These are phyloP conservation scores for Aspergillus puulaauensis DNA, from an alignment of 2,329 filamentous ascomycete genomes.

Conservation along the genomic window DNA sequence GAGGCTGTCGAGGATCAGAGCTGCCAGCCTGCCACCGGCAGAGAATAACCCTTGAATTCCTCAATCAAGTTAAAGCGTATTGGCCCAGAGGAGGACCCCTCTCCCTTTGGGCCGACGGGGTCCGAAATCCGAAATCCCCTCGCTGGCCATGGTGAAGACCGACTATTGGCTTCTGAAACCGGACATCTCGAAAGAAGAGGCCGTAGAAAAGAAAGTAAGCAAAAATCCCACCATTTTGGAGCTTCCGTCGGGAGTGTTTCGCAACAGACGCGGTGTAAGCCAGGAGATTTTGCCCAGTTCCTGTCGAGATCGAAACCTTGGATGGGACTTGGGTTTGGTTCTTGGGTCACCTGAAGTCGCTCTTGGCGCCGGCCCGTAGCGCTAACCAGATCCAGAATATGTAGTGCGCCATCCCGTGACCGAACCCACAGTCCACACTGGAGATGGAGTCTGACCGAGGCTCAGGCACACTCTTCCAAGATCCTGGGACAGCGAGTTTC, in stretches of 20 bases:
- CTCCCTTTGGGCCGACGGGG: slow-evolving; percentile 9
- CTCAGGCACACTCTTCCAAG: not conserved
- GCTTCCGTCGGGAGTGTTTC: slow-evolving; percentile 4
- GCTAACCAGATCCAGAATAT: slow-evolving; percentile 21
- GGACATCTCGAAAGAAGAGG: not conserved
- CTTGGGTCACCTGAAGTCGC: slow-evolving; percentile 9
- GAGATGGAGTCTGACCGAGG: not conserved
- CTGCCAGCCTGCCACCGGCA: not conserved
- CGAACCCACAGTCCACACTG: not conserved
- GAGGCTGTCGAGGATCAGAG: not conserved
- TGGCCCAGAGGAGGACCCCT: not conserved
- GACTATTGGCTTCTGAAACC: slow-evolving; percentile 13
- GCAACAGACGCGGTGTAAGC: slow-evolving; percentile 5
- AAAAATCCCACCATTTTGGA: slow-evolving; percentile 4
- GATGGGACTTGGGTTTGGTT: not conserved
- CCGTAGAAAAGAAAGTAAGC: not conserved
- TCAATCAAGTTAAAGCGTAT: slow-evolving; percentile 5
- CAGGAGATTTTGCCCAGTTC: slow-evolving; percentile 3
- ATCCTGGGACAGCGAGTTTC: not conserved
- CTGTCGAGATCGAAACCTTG: not conserved
- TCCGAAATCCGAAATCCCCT: slow-evolving; percentile 1
- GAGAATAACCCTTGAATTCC: not conserved
- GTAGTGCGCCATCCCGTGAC: slow-evolving; percentile 8
- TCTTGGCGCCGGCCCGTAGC: slow-evolving; percentile 12
- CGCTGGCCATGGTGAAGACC: slow-evolving; percentile 1